These are phyloP conservation scores for Candida nemodendra DNA, from an alignment of 805 yeast species.

Conservation along the genomic window DNA sequence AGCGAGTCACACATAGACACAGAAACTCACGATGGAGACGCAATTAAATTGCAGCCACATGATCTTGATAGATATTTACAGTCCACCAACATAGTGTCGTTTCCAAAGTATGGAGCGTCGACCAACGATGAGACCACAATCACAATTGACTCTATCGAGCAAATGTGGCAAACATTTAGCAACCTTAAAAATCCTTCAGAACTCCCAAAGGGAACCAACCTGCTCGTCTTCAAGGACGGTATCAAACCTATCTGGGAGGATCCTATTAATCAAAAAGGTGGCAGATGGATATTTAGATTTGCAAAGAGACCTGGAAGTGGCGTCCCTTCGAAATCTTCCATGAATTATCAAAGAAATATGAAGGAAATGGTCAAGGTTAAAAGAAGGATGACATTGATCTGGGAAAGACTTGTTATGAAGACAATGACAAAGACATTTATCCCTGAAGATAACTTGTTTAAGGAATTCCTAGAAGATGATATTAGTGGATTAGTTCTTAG, in stretches of 20 bases:
- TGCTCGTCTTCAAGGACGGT: constrained; percentile 56
- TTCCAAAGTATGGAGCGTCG: constrained; percentile 30
- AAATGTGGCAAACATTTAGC: constrained; percentile 47
- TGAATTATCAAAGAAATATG: neutral
- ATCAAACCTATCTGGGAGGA: constrained; percentile 70
- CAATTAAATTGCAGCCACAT: constrained; percentile 6
- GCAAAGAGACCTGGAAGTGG: constrained; percentile 24
- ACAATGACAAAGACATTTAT: constrained; percentile 51
- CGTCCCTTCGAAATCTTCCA: constrained; percentile 9
- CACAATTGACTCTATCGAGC: constrained; percentile 48
- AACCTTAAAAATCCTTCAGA: constrained; percentile 39
- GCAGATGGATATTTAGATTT: constrained; percentile 60
- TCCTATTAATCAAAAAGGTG: constrained; percentile 57
- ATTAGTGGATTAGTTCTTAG: constrained; percentile 61
- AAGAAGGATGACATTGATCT: constrained; percentile 39
- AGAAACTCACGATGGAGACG: constrained; percentile 1
- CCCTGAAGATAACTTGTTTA: constrained; percentile 38
- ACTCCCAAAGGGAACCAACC: constrained; percentile 48
- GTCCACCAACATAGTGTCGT: constrained; percentile 43
- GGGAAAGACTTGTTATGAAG: constrained; percentile 56
- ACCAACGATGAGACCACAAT: constrained; percentile 16
- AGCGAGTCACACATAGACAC: neutral
- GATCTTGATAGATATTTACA: constrained; percentile 46
- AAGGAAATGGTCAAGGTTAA: constrained; percentile 11
- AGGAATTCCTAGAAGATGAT: constrained; percentile 43